phyloP scores from a whole-genome alignment of 2,329 filamentous ascomycete genomes.

The Penicillium sumatraense region DNA sequence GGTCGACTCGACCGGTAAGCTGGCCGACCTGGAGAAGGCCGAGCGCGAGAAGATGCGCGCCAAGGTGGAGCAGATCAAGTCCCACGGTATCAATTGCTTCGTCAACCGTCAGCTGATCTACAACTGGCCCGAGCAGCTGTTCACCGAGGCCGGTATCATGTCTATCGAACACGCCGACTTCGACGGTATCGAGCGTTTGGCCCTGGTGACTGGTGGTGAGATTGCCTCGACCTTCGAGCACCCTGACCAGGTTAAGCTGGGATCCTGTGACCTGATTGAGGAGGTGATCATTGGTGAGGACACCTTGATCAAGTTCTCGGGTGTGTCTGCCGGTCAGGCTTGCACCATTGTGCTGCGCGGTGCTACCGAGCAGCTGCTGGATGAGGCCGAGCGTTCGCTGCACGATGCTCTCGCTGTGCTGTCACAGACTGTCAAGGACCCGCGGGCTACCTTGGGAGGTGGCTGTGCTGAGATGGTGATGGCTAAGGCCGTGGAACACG shows the following conservation, averaged over 20 bases:
- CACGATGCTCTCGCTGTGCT: slow-evolving; percentile 96
- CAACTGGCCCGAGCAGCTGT: slow-evolving; percentile 99
- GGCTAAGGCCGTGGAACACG: slow-evolving; percentile 95
- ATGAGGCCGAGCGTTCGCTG: slow-evolving; percentile 93
- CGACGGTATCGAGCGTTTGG: slow-evolving; percentile 93
- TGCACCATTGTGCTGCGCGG: slow-evolving; percentile 97
- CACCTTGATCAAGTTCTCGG: slow-evolving; percentile 95
- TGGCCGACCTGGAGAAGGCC: slow-evolving; percentile 97
- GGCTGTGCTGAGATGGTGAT: slow-evolving; percentile 99
- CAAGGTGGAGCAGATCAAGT: slow-evolving; percentile 98
- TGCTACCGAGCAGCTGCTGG: slow-evolving; percentile 93
- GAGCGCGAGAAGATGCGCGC: slow-evolving; percentile 99
- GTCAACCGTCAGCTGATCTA: slow-evolving; percentile 99
- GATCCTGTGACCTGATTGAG: slow-evolving; percentile 92
- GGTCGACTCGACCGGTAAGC: slow-evolving; percentile 92
- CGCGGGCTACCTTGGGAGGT: slow-evolving; percentile 89
- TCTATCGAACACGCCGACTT: slow-evolving; percentile 99
- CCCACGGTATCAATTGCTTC: slow-evolving; percentile 99
- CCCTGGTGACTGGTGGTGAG: slow-evolving; percentile 93
- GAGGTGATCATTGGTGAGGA: slow-evolving; percentile 99
- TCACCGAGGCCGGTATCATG: slow-evolving; percentile 95
- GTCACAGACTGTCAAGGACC: slow-evolving; percentile 94
- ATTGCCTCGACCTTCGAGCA: slow-evolving; percentile 98
- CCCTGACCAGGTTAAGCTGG: slow-evolving; percentile 94
- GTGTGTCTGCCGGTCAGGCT: slow-evolving; percentile 88